These are phyloP conservation scores for Pichia norvegensis DNA, from an alignment of 1,139 yeast species.

Conservation along the genomic window DNA sequence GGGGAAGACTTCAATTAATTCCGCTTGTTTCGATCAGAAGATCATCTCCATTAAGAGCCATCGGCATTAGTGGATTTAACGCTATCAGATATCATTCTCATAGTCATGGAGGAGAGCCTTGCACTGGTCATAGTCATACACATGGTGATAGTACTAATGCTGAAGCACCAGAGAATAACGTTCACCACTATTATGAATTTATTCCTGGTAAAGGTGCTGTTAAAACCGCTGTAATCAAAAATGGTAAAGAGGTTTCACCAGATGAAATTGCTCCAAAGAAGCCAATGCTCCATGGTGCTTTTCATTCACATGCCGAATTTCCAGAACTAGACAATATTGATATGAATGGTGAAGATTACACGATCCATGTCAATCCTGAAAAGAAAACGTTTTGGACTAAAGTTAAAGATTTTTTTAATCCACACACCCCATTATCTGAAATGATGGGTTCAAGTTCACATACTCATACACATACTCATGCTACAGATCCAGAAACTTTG, in stretches of 20 bases:
- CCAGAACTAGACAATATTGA: slow-evolving; percentile 25
- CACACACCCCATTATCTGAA: slow-evolving; percentile 27
- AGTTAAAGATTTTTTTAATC: slow-evolving; percentile 28
- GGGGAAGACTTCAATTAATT: not conserved
- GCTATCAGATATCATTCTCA: slow-evolving; percentile 3
- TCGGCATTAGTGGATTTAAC: not conserved
- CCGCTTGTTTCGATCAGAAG: not conserved
- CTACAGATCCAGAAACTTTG: slow-evolving; percentile 22
- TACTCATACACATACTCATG: slow-evolving; percentile 29
- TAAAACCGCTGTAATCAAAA: slow-evolving; percentile 7
- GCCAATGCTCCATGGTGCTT: slow-evolving; percentile 12
- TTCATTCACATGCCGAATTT: slow-evolving; percentile 19
- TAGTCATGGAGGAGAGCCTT: slow-evolving; percentile 1
- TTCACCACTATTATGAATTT: slow-evolving; percentile 15
- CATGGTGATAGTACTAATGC: not conserved
- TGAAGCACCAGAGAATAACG: slow-evolving; percentile 3
- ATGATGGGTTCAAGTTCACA: slow-evolving; percentile 14
- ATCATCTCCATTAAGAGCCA: not conserved
- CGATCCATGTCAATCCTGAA: slow-evolving; percentile 20
- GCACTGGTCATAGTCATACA: slow-evolving; percentile 3
- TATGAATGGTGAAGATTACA: slow-evolving; percentile 22
- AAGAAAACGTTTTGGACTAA: slow-evolving; percentile 20
- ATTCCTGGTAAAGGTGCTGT: slow-evolving; percentile 7
- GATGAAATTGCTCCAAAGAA: slow-evolving; percentile 9
- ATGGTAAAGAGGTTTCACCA: slow-evolving; percentile 9